Evolutionary conservation across 2,329 filamentous ascomycete genomes (phyloP).

Genomic region (Stachybotrys elegans): DNA sequence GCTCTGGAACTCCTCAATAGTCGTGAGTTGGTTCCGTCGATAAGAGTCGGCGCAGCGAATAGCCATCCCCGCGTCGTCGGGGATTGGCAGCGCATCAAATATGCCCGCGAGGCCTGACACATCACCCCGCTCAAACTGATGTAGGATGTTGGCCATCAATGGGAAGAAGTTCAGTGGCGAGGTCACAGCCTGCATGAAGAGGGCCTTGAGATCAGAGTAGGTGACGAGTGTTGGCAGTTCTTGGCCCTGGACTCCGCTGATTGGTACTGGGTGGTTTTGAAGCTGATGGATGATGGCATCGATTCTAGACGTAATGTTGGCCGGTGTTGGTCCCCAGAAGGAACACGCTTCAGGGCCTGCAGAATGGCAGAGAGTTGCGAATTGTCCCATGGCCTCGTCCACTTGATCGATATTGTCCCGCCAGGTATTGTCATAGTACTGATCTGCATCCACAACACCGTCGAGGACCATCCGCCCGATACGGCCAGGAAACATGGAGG

Average conservation of each 20-base stretch:
- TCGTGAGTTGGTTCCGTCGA: slow-evolving; percentile 20
- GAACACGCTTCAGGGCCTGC: slow-evolving; percentile 19
- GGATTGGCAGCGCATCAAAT: slow-evolving; percentile 8
- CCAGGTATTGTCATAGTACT: slow-evolving; percentile 19
- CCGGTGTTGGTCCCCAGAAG: slow-evolving; percentile 22
- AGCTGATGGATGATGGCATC: slow-evolving; percentile 19
- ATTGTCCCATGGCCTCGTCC: slow-evolving; percentile 14
- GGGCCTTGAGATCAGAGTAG: slow-evolving; percentile 21
- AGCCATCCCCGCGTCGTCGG: slow-evolving; percentile 13
- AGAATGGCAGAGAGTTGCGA: slow-evolving; percentile 17
- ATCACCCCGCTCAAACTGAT: slow-evolving; percentile 20
- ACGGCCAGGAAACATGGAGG: slow-evolving; percentile 33
- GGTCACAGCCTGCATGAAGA: slow-evolving; percentile 18
- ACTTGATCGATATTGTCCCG: slow-evolving; percentile 14
- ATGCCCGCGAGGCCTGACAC: slow-evolving; percentile 18
- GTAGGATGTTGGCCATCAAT: slow-evolving; percentile 18
- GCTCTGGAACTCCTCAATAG: slow-evolving; percentile 18
- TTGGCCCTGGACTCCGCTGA: slow-evolving; percentile 12
- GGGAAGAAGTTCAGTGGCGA: slow-evolving; percentile 16
- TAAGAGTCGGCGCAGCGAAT: slow-evolving; percentile 25
- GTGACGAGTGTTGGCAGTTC: slow-evolving; percentile 17
- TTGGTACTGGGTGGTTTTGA: slow-evolving; percentile 17
- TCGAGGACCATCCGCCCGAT: slow-evolving; percentile 31
- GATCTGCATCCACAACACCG: slow-evolving; percentile 17
- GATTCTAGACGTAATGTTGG: slow-evolving; percentile 18